Evolutionary conservation across 1,139 yeast genomes (phyloP), one percentile per base, ranked within the genome.

Genomic region (Lodderomyces parapsilosis): DNA sequence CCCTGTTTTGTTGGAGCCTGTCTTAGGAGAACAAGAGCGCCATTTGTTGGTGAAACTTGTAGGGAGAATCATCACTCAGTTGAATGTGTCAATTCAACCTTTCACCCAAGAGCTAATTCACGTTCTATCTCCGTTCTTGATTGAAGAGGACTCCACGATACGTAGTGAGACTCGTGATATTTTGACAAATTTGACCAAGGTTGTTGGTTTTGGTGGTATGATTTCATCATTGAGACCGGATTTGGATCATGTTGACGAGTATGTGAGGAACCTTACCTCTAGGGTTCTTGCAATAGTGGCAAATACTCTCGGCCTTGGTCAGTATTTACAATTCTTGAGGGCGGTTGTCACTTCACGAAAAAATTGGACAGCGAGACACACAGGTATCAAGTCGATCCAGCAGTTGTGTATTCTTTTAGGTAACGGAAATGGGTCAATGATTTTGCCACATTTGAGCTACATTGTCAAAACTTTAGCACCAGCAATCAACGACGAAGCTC

Each of bases 251-350:
- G 78, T 76, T 9, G 97, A 91, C 57, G 97, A 91, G 52, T 84
- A 83, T 54, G 81, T 86, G 4, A 71, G 98, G 43, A 86, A 86
- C 54, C 72, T 83, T 1, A 83, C 96, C 0, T 80, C 96, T 0
- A 68, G 94, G 45, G 80, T 91, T 0, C 74, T 91, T 60, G 96
- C 98, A 0, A 86, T 90, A 5, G 93, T 87, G 2, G 91, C 96
- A 0, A 79, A 81, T 42, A 80, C 96, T 0, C 62, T 90, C 24
- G 97, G 98, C 0, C 67, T 90, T 7, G 81, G 79, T 2, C 67
- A 78, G 3, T 62, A 89, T 41, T 56, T 93, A 13, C 97, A 97
- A 0, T 90, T 93, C 58, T 61, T 93, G 28, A 79, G 75, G 47
- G 96, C 97, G 0, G 94, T 89, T 1, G 83, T 94, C 43, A 76